Evolutionary conservation across 441 rosid species (phyloP).

Genomic region (Bocquillonia castaneifolia): DNA sequence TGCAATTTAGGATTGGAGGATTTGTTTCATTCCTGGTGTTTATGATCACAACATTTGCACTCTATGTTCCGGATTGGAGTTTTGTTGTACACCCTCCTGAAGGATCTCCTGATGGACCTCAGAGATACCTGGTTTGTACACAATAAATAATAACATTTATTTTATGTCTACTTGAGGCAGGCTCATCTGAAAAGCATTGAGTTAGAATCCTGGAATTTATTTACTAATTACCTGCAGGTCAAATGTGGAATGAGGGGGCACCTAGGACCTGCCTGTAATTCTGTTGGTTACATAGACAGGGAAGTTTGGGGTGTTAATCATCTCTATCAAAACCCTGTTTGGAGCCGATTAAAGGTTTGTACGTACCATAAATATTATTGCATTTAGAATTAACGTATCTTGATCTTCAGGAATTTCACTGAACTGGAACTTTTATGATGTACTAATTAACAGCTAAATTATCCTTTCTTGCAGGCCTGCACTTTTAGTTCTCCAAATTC

Average conservation of each 20-base stretch:
- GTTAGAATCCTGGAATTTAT: neutral
- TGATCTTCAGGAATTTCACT: neutral
- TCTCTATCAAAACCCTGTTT: conserved; percentile 47
- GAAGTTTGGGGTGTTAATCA: conserved; percentile 65
- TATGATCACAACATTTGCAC: conserved; percentile 45
- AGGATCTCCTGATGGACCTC: conserved; percentile 4
- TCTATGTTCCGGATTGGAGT: conserved; percentile 66
- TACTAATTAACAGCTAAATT: neutral
- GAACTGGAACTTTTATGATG: neutral
- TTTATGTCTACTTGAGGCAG: too few relatives aligned
- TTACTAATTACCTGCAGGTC: conserved; percentile 31
- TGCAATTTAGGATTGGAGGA: conserved; percentile 44
- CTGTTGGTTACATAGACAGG: conserved; percentile 60
- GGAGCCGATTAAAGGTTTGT: conserved; percentile 54
- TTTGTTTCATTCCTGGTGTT: conserved; percentile 48
- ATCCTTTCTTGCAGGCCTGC: conserved; percentile 41
- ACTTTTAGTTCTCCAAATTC: conserved; percentile 46
- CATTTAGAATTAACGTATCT: neutral
- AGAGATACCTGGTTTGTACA: conserved; percentile 34
- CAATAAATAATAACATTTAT: neutral
- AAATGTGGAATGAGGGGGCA: conserved; percentile 72
- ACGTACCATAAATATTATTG: neutral
- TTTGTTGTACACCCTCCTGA: conserved; percentile 17
- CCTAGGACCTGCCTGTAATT: conserved; percentile 68
- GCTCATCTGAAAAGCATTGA: too few relatives aligned